Evolutionary conservation across 495 filamentous ascomycete species (phyloP).

Genomic region (Penicillium robsamsonii): DNA sequence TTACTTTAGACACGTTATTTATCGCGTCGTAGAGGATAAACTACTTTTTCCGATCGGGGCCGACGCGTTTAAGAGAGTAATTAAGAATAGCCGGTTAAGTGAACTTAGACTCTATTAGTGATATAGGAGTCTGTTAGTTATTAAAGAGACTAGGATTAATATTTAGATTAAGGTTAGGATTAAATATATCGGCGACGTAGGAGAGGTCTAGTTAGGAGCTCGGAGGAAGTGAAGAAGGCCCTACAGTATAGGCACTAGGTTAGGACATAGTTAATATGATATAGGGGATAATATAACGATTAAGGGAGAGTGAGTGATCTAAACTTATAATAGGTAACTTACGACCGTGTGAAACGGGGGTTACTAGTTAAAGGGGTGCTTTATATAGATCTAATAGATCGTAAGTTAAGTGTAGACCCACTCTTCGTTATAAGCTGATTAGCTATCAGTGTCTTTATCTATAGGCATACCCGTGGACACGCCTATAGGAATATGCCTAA

Average conservation of each 20-base stretch:
- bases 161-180: not conserved
- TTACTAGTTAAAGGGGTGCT: not conserved
- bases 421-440: not conserved
- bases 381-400: constrained; percentile 1
- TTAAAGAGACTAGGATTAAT: constrained; percentile 1
- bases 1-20: constrained; percentile 1
- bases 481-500: too few relatives aligned
- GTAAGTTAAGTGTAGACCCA: not conserved
- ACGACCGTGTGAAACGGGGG: too few relatives aligned
- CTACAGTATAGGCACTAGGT: too few relatives aligned
- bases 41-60: not conserved
- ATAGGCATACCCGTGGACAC: not conserved
- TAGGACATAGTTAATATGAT: too few relatives aligned
- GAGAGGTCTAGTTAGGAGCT: not conserved
- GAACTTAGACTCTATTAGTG: not conserved
- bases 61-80: not conserved
- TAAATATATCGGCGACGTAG: not conserved
- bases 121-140: not conserved
- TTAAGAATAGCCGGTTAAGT: not conserved
- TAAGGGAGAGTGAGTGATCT: too few relatives aligned
- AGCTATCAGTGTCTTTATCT: not conserved
- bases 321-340: too few relatives aligned
- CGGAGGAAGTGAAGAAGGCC: too few relatives aligned
- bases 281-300: too few relatives aligned
- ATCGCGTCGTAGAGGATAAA: not conserved